Base-by-base conservation (phyloP, 2,329 filamentous ascomycete genomes). In the Eutypa lata region DNA sequence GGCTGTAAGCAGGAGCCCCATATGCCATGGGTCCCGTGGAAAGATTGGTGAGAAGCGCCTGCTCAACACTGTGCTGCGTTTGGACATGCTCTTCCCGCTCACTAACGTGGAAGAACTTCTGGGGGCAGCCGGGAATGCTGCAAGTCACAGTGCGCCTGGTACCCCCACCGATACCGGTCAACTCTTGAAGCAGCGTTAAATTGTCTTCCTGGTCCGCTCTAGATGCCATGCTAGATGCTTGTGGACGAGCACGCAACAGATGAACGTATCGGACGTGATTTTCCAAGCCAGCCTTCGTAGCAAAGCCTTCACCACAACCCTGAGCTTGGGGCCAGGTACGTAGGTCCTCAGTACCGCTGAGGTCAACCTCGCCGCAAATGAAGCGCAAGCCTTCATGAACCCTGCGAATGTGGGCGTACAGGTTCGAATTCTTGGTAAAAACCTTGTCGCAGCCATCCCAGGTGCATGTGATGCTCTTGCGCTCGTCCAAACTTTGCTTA, bases 231-330 rank as follows among this genome's bases (percentile, higher is more conserved):
- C 49, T 53, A 28, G 52, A 52, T 13, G 48, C 43, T 19, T 63
- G 65, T 8, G 77, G 77, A 13, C 81, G 75, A 51, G 76, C 71
- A 16, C 71, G 64, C n/a, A 86, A 84, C 24, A 96, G 75, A 68
- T 97, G 93, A 21, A 90, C 82, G 47, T 88, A 91, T 19, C 90
- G 86, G 44, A 97, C 80, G 66, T 97, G 93, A 59, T 94, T 88
- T 68, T 93, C 89, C 0, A 97, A 79, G 28, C 84, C 85, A 18
- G 83, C 80, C 69, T 95, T 96, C 56, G 87, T 89, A 53, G 83
- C 82, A 64, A 95, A 94, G 35, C 81, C 80, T 55, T 84, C 82
- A 2, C 87, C 89, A 65, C 93, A 97, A 16, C 87, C 89, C 48
- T 84, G 77, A 10, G 78, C 71, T 21, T 78, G 80, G 52, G 82